Conservation (phyloP, 177 flowering plant genomes). For the Vitis hybrid region DNA sequence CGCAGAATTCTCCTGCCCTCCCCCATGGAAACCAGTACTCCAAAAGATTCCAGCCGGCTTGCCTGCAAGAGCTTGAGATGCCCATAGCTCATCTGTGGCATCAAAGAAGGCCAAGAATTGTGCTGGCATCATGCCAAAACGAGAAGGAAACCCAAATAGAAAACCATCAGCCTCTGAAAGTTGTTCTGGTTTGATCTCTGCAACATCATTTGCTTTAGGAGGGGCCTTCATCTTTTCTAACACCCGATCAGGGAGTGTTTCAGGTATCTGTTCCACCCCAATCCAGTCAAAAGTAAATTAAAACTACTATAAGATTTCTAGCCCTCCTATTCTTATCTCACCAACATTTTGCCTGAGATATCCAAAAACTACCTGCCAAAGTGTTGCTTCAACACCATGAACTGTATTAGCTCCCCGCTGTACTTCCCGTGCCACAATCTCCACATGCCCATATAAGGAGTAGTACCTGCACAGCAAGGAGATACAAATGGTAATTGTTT, state of each 20-base stretch:
- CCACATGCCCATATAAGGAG: constrained; percentile 79
- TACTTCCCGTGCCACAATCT: constrained; percentile 68
- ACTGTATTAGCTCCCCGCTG: constrained; percentile 74
- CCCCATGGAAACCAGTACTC: constrained; percentile 97
- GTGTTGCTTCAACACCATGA: constrained; percentile 77
- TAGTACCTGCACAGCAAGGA: constrained; percentile 49
- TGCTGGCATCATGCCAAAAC: constrained; percentile 89
- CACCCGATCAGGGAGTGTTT: constrained; percentile 61
- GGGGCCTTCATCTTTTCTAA: constrained; percentile 87
- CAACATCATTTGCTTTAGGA: constrained; percentile 54
- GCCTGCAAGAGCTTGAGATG: constrained; percentile 76
- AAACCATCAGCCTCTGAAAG: constrained; percentile 87
- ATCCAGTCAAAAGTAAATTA: neutral
- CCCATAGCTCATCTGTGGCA: constrained; percentile 61
- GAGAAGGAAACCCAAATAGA: constrained; percentile 86
- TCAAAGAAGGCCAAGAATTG: constrained; percentile 83
- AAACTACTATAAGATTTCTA: neutral
- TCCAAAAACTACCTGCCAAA: constrained; percentile 65
- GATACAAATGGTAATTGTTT: neutral
- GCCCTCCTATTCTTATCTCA: neutral
- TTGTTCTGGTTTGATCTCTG: constrained; percentile 69
- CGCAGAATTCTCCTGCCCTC: constrained; percentile 93
- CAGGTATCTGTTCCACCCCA: constrained; percentile 59
- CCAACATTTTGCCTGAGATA: neutral
- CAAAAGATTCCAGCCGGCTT: constrained; percentile 96